Percentiles rank a stretch among this genome's conserved stretches.
Evolutionary conservation across 768 basidiomycete species (phyloP).

Genomic region (Sarcodon sp.): DNA sequence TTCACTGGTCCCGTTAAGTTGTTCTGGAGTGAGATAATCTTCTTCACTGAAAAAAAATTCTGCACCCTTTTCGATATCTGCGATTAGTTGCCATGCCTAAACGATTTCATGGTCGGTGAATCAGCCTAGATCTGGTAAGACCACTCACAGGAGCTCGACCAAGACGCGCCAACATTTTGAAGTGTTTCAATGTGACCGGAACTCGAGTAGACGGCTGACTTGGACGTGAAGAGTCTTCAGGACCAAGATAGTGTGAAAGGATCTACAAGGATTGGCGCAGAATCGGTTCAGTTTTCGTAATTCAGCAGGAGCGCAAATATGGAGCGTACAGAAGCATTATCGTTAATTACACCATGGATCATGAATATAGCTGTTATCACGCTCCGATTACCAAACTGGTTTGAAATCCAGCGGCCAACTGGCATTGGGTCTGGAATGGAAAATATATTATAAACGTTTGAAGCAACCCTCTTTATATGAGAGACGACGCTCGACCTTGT

Average conservation of each 20-base stretch:
- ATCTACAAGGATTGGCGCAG: slow-evolving; percentile 21
- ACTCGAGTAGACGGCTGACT: slow-evolving; percentile 24
- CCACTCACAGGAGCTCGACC: slow-evolving; percentile 44
- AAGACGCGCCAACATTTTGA: slow-evolving; percentile 57
- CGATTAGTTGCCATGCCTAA: slow-evolving; percentile 41
- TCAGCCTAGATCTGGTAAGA: not conserved
- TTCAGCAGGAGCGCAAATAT: slow-evolving; percentile 7
- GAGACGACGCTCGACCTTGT: slow-evolving; percentile 27
- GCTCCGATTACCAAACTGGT: slow-evolving; percentile 41
- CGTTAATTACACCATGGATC: slow-evolving; percentile 64
- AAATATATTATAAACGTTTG: not conserved
- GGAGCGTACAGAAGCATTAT: slow-evolving; percentile 29
- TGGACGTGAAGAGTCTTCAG: slow-evolving; percentile 13
- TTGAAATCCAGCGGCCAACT: slow-evolving; percentile 50
- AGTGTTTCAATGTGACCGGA: slow-evolving; percentile 66
- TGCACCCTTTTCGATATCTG: slow-evolving; percentile 50
- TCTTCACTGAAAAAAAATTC: slow-evolving; percentile 61
- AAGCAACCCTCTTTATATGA: not conserved
- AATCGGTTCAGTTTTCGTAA: not conserved
- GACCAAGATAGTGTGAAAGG: slow-evolving; percentile 29
- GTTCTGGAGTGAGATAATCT: slow-evolving; percentile 40
- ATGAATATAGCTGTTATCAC: slow-evolving; percentile 53
- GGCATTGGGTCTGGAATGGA: slow-evolving; percentile 32
- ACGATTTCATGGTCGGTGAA: not conserved
- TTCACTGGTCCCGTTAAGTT: slow-evolving; percentile 2